Conservation (phyloP, 2,329 filamentous ascomycete genomes). For the Ceratocystis diversiconidia region DNA sequence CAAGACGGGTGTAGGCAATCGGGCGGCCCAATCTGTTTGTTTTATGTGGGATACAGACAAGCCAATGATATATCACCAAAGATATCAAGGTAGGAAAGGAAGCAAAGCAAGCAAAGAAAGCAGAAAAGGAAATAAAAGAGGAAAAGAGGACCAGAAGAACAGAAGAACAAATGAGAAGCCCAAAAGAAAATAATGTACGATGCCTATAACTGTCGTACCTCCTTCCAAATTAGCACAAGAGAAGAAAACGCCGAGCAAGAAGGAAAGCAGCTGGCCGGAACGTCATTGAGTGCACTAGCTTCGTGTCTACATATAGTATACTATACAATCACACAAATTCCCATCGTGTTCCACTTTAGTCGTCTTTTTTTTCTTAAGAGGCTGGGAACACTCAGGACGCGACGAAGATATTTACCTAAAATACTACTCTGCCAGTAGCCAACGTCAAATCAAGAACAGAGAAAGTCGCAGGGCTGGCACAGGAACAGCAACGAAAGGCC, state of each 20-base stretch:
- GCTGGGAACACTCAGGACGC: not conserved
- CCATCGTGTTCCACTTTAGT: not conserved
- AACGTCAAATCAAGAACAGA: not conserved
- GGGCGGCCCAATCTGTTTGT: not conserved
- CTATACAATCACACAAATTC: not conserved
- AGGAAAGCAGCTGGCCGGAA: not conserved
- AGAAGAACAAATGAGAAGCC: not conserved
- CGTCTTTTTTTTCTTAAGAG: not conserved
- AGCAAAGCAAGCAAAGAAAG: not conserved
- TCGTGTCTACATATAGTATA: not conserved
- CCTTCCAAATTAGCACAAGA: too few species aligned
- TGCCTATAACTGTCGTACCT: too few species aligned
- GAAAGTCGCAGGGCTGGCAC: not conserved
- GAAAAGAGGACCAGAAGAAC: not conserved
- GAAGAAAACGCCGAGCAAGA: not conserved
- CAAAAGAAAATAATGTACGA: not conserved
- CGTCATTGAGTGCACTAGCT: not conserved
- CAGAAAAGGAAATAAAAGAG: not conserved
- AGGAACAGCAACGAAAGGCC: not conserved
- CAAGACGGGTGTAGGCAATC: not conserved
- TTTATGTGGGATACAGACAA: not conserved
- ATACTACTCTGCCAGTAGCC: not conserved
- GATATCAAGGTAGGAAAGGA: not conserved
- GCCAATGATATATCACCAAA: not conserved
- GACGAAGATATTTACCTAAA: not conserved